Evolutionary conservation across 768 basidiomycete species (phyloP), one percentile per base, ranked within the genome.

Genomic region (Coprinopsis strossmayeri): DNA sequence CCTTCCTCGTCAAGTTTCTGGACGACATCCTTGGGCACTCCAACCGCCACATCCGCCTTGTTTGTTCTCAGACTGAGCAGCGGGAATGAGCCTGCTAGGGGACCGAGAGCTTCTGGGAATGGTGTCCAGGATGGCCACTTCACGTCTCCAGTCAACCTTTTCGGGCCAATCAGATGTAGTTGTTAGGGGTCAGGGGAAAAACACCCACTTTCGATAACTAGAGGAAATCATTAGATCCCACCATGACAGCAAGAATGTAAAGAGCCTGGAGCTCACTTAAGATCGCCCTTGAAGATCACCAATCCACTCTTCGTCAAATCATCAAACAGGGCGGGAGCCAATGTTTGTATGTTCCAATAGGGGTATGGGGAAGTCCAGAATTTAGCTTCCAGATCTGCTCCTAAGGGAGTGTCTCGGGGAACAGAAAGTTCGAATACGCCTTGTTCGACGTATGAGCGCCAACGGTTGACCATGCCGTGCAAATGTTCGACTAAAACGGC

Each of bases 41-140:
- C 95, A 21, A 90, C 91, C 4, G 84, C 87, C 1, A 96, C 92
- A 59, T 97, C 93, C 0, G 95, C 95, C 64, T 99, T 99, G 71
- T 87, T 91, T 1, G 95, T 98, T 15, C 95, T 77, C 50, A 97
- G 67, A 59, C 89, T 91, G 21, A 97, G 67, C 5, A 96, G 61
- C 0, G 87, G 85, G 67, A 95, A 88, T 7, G 82, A 69, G 1
- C 88, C 87, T 0, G 80, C 78, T 9, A 97, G 65, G 1, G 89
- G 87, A 3, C 92, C 90, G 84, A 35, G 37, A 50, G 30, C 45
- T 28, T 54, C 51, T 11, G 47, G 2, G 28, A 58, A 27, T 21
- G 45, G 38, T 21, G 50, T 53, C 38, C 46, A 55, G 1, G 48
- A 37, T 0, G 89, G 87, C 95, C 95, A 99, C 57, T 73, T 71